These are phyloP conservation scores for Pleurotus platypus DNA, from an alignment of 768 basidiomycete genomes.

Conservation along the genomic window DNA sequence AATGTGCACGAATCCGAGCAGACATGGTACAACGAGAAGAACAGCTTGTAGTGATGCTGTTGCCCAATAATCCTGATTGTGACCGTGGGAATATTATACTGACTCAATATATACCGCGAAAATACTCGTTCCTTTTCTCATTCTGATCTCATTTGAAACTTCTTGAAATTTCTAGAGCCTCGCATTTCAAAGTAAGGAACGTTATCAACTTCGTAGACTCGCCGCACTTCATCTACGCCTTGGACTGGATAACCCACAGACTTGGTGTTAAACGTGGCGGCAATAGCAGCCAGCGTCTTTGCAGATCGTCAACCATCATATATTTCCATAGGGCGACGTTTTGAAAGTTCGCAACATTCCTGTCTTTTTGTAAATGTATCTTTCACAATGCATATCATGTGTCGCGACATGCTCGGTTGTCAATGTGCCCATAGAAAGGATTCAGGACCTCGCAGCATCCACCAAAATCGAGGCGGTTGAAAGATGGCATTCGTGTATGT, in stretches of 20 bases:
- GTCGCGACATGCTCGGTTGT: too few species aligned
- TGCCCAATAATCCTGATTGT: not conserved
- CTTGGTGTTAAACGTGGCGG: constrained; percentile 70
- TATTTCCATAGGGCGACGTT: constrained; percentile 35
- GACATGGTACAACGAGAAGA: not conserved
- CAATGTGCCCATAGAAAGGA: too few species aligned
- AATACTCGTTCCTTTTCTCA: not conserved
- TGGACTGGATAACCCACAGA: constrained; percentile 36
- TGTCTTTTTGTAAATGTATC: not conserved
- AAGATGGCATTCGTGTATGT: too few species aligned
- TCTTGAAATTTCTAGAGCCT: not conserved
- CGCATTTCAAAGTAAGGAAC: not conserved
- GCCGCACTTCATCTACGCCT: constrained; percentile 67
- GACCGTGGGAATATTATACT: constrained; percentile 2
- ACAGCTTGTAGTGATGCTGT: not conserved
- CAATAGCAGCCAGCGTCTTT: constrained; percentile 39
- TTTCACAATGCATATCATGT: too few species aligned
- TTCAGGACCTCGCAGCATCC: too few species aligned
- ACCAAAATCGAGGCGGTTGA: too few species aligned
- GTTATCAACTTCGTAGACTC: not conserved
- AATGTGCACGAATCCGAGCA: constrained; percentile 11
- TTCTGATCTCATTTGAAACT: not conserved
- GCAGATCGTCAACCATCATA: constrained; percentile 59
- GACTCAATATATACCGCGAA: too few species aligned
- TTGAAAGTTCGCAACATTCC: constrained; percentile 42